Conservation (phyloP, 2,329 filamentous ascomycete genomes). For the Chrysosporium queenslandicum region DNA sequence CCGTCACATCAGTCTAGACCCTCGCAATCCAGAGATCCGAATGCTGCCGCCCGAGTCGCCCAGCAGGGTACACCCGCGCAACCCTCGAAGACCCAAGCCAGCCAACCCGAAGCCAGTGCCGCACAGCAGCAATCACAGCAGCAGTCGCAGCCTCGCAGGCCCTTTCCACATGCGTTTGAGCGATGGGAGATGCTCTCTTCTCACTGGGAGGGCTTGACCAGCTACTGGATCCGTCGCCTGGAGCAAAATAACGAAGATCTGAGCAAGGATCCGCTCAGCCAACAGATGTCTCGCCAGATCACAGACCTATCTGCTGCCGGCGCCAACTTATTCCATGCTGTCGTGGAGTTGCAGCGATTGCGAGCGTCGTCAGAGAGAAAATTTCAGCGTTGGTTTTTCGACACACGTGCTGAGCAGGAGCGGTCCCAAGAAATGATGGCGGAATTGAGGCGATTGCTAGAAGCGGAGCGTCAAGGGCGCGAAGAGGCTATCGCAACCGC, state of each 20-base stretch:
- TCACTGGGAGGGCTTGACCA: conserved; percentile 94
- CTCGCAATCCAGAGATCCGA: conserved; percentile 3
- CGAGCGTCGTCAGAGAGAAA: conserved; percentile 93
- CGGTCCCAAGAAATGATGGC: conserved; percentile 71
- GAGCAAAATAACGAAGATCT: conserved; percentile 85
- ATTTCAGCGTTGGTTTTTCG: conserved; percentile 98
- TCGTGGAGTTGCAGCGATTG: conserved; percentile 87
- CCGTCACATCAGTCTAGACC: conserved; percentile 4
- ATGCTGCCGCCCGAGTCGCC: conserved; percentile 6
- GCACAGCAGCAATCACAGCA: not conserved
- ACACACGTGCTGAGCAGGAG: conserved; percentile 81
- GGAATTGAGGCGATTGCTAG: conserved; percentile 65
- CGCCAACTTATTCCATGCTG: conserved; percentile 92
- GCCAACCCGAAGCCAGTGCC: not conserved
- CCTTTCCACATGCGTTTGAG: conserved; percentile 94
- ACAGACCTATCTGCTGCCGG: conserved; percentile 95
- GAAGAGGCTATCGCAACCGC: conserved; percentile 57
- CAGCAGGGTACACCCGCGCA: conserved; percentile 1
- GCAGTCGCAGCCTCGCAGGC: conserved; percentile 33
- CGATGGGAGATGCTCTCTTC: conserved; percentile 94
- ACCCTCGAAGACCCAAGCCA: conserved; percentile 6
- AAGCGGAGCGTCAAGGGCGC: conserved; percentile 60
- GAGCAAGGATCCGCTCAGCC: conserved; percentile 67
- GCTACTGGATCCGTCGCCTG: conserved; percentile 89
- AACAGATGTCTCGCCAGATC: conserved; percentile 85